A percentile compares a stretch with the other conserved stretches of the same genome.
phyloP scores from a whole-genome alignment of 2,329 filamentous ascomycete genomes.

The Sordariomycetes sp. region DNA sequence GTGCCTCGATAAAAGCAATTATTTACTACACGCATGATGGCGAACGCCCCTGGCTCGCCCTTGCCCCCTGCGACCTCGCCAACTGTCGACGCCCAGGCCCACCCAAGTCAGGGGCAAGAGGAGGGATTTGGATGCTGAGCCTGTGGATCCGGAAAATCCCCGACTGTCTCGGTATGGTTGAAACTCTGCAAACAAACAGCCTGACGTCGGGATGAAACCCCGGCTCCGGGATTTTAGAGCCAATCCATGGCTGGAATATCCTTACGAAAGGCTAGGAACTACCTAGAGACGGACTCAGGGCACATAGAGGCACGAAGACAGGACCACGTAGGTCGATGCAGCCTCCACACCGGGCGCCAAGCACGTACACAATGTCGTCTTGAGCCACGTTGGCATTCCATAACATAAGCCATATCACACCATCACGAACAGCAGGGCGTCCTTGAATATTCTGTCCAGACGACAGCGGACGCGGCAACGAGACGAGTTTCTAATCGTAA shows the following conservation, averaged over 20 bases:
- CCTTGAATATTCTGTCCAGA: too few relatives aligned
- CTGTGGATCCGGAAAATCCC: neutral
- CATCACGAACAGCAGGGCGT: too few relatives aligned
- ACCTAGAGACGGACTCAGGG: neutral
- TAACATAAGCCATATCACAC: too few relatives aligned
- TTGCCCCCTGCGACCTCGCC: neutral
- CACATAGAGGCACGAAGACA: too few relatives aligned
- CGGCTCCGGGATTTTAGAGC: neutral
- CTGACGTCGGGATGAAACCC: neutral
- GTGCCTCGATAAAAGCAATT: neutral
- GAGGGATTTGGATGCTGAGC: neutral
- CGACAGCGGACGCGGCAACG: neutral
- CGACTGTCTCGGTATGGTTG: neutral
- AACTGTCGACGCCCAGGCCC: neutral
- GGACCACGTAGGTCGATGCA: too few relatives aligned
- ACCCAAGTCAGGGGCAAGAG: too few relatives aligned
- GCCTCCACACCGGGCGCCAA: too few relatives aligned
- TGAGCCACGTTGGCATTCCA: too few relatives aligned
- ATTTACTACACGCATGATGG: neutral
- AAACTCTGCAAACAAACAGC: neutral
- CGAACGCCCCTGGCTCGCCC: neutral
- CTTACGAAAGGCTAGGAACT: neutral
- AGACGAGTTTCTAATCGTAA: neutral
- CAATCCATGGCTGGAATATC: neutral
- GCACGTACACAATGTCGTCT: too few relatives aligned